These are phyloP conservation scores for Saccharomyces kudriavzevii DNA, from an alignment of 805 yeast species.

Conservation along the genomic window DNA sequence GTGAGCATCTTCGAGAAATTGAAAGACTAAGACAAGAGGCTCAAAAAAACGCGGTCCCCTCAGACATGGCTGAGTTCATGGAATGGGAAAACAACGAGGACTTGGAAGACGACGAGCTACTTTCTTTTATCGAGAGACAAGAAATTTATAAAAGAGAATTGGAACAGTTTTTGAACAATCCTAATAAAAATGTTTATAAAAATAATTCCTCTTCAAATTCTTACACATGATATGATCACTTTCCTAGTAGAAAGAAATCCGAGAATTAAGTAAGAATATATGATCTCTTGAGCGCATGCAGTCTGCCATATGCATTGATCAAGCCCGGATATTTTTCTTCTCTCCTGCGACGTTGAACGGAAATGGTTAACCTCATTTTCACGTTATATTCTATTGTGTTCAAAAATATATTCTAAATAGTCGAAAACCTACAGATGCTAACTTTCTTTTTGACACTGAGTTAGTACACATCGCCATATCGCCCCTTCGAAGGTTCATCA, in stretches of 20 bases:
- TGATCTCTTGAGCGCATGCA: background rate
- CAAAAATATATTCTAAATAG: too few relatives aligned
- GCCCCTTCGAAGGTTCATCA: too few relatives aligned
- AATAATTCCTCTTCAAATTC: background rate
- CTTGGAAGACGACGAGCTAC: constrained; percentile 24
- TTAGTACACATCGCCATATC: too few relatives aligned
- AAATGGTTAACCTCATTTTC: background rate
- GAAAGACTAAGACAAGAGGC: constrained; percentile 14
- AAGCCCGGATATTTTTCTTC: background rate
- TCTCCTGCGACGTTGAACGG: background rate
- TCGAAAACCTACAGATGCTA: too few relatives aligned
- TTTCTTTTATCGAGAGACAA: constrained; percentile 13
- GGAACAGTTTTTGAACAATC: constrained; percentile 9
- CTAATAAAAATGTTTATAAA: background rate
- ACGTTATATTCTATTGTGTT: background rate
- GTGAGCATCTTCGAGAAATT: constrained; percentile 14
- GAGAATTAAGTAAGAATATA: background rate
- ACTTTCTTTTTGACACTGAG: too few relatives aligned
- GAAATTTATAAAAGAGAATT: constrained; percentile 15
- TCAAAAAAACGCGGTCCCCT: constrained; percentile 13
- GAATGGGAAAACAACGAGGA: constrained; percentile 14
- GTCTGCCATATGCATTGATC: background rate
- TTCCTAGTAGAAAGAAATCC: background rate
- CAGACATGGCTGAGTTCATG: constrained; percentile 11
- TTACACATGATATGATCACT: background rate